These are phyloP conservation scores for Psidium friedrichsthalianum DNA, from an alignment of 345 rosid genomes.

Conservation along the genomic window DNA sequence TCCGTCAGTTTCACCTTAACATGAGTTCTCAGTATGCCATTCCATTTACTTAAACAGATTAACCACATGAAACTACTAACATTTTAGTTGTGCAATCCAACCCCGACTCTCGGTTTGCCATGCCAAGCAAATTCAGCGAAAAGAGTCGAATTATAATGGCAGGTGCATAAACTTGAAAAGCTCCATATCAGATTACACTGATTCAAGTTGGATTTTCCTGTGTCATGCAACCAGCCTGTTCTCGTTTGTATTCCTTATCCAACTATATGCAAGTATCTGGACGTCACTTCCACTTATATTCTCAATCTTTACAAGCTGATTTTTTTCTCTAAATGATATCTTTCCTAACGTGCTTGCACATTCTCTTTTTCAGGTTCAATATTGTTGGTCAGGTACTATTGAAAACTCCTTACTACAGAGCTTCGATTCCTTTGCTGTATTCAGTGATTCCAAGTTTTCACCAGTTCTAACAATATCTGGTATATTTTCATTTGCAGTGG, in stretches of 20 bases:
- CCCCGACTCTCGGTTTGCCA: not conserved
- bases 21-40: not conserved
- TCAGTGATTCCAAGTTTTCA: not conserved
- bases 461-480: not conserved
- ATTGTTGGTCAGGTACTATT: constrained; percentile 79
- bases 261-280: not conserved
- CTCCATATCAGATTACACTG: not conserved
- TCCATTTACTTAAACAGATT: not conserved
- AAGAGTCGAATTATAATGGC: not conserved
- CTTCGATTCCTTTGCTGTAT: not conserved
- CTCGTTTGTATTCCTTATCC: not conserved
- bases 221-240: not conserved
- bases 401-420: not conserved
- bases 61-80: not conserved
- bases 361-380: constrained; percentile 71
- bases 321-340: not conserved
- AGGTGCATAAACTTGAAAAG: not conserved
- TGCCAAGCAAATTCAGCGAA: not conserved
- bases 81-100: not conserved
- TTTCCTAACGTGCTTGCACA: not conserved
- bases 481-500: constrained; percentile 54
- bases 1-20: not conserved
- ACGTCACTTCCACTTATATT: not conserved
- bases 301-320: not conserved
- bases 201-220: not conserved